Evolutionary conservation across 768 basidiomycete genomes (phyloP), one percentile per base, ranked within the genome.

Genomic region (Boletus sp.): DNA sequence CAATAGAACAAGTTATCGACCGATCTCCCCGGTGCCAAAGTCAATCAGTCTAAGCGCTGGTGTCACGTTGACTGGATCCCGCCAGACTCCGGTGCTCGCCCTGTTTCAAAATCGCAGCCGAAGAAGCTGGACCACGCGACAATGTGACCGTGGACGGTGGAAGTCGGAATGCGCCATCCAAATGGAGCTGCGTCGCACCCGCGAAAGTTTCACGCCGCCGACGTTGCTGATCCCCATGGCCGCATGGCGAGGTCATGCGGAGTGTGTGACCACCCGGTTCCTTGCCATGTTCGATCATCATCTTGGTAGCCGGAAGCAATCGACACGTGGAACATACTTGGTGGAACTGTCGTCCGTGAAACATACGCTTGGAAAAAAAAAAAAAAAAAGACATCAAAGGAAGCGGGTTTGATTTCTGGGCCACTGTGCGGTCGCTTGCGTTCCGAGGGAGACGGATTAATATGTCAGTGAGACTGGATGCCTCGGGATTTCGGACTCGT

Each of bases 1-100:
- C 25, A 37, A 49, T 32, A 37, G 42, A 50, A 41, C 30, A 19
- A 45, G 33, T 34, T 41, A 45, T 47, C 51, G 43, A 37, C 58
- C 29, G 62, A 54, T 66, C 57, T 46, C 25, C 25, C 30, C 41
- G 27, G 40, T 54, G 55, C 48, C 58, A 57, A 64, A 67, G 64
- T 55, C 56, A 64, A 64, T 57, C 62, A 49, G 50, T 56, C 47
- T 53, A 61, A 63, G 66, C 53, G 54, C 62, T 53, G 51, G 57
- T 41, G 51, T 53, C 53, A 55, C 54, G 54, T 61, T 44, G 50
- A 43, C 65, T 54, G 58, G 61, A 54, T 37, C 19, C 43, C n/a
- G 35, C 27, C 60, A 44, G 37, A 39, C 39, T 43, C 33, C 33
- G 35, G 44, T 32, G 23, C 15, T 27, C 19, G 62, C 65, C 64